phyloP scores from a whole-genome alignment of 768 basidiomycete genomes.

The Dioszegia hungarica region DNA sequence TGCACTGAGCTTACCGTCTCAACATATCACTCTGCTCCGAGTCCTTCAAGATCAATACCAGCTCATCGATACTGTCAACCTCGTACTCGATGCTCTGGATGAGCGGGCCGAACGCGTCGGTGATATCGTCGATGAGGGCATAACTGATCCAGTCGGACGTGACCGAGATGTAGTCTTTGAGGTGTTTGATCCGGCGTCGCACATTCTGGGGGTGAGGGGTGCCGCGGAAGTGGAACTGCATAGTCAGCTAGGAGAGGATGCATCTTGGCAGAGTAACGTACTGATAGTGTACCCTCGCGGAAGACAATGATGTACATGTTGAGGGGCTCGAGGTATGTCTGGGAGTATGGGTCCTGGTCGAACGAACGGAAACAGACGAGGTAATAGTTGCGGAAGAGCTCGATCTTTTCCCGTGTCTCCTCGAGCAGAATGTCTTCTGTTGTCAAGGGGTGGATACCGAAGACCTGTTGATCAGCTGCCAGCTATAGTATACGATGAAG shows the following conservation, averaged over 20 bases:
- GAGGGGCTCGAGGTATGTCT: conserved; percentile 92
- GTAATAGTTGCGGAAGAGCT: conserved; percentile 97
- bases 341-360: conserved; percentile 96
- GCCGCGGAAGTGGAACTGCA: conserved; percentile 90
- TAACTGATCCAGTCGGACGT: conserved; percentile 99
- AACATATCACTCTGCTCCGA: conserved; percentile 98
- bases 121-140: conserved; percentile 98
- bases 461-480: conserved; percentile 60
- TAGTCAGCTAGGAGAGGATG: neutral
- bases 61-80: conserved; percentile 96
- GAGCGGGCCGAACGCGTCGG: conserved; percentile 95
- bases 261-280: conserved; percentile 51
- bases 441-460: conserved; percentile 92
- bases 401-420: conserved; percentile 98
- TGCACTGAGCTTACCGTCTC: conserved; percentile 54
- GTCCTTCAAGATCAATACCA: conserved; percentile 92
- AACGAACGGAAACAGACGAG: conserved; percentile 98
- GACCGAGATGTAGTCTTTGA: conserved; percentile 97
- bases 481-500: neutral
- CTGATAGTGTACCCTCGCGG: conserved; percentile 89
- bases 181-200: conserved; percentile 93
- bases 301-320: conserved; percentile 99
- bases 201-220: conserved; percentile 98
- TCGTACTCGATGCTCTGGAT: conserved; percentile 99
- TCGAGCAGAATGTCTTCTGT: conserved; percentile 99